Base-by-base conservation (phyloP, 148 eudicot species). In the Amaranthus hypochondriacus region DNA sequence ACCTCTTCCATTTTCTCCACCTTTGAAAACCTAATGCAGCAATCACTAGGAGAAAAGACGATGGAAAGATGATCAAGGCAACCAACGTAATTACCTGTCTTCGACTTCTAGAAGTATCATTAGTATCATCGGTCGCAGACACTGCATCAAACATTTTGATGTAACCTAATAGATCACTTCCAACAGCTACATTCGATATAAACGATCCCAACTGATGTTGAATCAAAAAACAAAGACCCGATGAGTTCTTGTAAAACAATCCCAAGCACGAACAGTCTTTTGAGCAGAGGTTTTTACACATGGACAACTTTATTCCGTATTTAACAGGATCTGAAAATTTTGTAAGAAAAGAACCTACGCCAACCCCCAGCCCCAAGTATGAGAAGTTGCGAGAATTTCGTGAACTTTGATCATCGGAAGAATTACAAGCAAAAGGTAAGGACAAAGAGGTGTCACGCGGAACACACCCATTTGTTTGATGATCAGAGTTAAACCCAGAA, bases 211-310 rank as follows among this genome's bases (percentile, higher is more conserved):
- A 21, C 61, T 80, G 77, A 59, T 84, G 72, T 21, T 73, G 82
- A 75, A 90, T 64, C 60, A 74, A 39, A 68, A 76, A 86, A 84
- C 98, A 93, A 49, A 84, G 81, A 42, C 86, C 85, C n/a, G 93
- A 76, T 39, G 87, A 79, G 68, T 89, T 84, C 28, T 67, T 80
- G 82, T 82, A 82, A 72, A 89, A 89, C 39, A 90, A 4, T 14
- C 88, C 98, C 75, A 89, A 77, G 77, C 98, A 93, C 56, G 90
- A 77, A 63, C 98, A 93, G 58, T 86, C 85, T 7, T 4, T 53
- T 28, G 88, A 82, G 68, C 98, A 93, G 47, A 84, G 71, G 74
- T 81, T 79, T 79, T 83, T 75, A 82, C 98, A 93, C 1, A 56
- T 56, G 15, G 98, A 86, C 53, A 87, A 65, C 63, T 81, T 78